phyloP scores from a whole-genome alignment of 1,139 yeast species.

The Kazachstania sp. region DNA sequence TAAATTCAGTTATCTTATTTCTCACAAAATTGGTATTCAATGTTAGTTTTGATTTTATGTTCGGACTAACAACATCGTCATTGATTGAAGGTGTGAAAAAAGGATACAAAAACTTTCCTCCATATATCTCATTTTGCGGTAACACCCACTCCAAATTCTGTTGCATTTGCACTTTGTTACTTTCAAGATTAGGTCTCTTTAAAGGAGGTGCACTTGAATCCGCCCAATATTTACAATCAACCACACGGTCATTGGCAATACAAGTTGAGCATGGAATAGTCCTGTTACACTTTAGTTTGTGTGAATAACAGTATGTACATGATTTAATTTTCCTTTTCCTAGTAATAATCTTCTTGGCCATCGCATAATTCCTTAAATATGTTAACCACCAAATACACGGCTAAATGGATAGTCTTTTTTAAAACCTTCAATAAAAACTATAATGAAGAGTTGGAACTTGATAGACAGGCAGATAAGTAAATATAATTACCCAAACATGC shows the following conservation, averaged over 20 bases:
- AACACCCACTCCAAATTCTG: background rate
- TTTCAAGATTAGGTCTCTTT: too few relatives aligned
- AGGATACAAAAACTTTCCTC: conserved; percentile 20
- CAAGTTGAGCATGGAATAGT: conserved; percentile 21
- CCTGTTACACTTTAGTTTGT: conserved; percentile 22
- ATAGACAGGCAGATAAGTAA: too few relatives aligned
- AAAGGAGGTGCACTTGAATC: background rate
- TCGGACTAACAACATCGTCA: conserved; percentile 15
- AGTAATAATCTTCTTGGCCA: conserved; percentile 9
- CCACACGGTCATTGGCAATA: background rate
- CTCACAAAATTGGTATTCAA: conserved; percentile 9
- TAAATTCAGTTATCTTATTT: conserved; percentile 18
- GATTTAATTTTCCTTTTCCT: conserved; percentile 22
- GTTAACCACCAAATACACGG: too few relatives aligned
- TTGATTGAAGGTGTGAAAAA: conserved; percentile 20
- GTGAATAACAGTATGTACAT: conserved; percentile 22
- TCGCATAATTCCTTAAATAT: background rate
- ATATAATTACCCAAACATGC: too few relatives aligned
- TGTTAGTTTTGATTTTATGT: conserved; percentile 6
- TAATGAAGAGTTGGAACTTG: too few relatives aligned
- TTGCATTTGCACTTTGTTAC: background rate
- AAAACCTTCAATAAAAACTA: too few relatives aligned
- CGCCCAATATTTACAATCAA: background rate
- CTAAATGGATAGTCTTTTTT: background rate
- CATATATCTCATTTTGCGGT: conserved; percentile 8